Evolutionary conservation across 768 basidiomycete genomes (phyloP).

Genomic region (Hericium rajendrae): DNA sequence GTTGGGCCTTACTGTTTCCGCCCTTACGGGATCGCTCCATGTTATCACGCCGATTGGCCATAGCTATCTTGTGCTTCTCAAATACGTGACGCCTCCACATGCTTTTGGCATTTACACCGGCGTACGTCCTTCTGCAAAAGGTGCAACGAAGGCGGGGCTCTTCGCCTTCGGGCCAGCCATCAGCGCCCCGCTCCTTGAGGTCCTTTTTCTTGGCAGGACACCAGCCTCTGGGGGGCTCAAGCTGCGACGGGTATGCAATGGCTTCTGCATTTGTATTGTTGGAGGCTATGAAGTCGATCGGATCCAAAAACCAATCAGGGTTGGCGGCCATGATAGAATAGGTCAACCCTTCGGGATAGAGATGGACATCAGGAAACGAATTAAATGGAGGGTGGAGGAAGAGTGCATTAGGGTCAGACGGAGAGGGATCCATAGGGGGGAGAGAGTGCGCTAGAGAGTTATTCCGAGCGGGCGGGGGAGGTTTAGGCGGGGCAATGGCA

Average conservation of each 20-base stretch:
- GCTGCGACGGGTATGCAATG: conserved; percentile 64
- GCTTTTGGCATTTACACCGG: conserved; percentile 82
- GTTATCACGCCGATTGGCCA: conserved; percentile 76
- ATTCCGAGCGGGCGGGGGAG: conserved; percentile 6
- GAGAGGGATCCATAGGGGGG: conserved; percentile 43
- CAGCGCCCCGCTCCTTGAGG: conserved; percentile 54
- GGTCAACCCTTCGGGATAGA: conserved; percentile 56
- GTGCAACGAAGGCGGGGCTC: conserved; percentile 76
- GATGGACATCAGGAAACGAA: conserved; percentile 51
- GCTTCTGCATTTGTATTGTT: conserved; percentile 37
- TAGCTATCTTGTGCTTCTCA: conserved; percentile 85
- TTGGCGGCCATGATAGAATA: conserved; percentile 68
- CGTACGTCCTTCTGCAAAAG: conserved; percentile 75
- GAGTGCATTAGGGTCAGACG: conserved; percentile 51
- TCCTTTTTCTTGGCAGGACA: conserved; percentile 81
- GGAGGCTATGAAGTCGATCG: conserved; percentile 49
- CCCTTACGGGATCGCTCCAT: conserved; percentile 45
- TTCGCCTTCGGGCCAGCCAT: conserved; percentile 74
- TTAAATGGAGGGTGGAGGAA: conserved; percentile 73
- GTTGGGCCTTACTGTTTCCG: conserved; percentile 47
- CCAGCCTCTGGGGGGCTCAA: conserved; percentile 82
- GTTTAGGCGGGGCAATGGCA: conserved; percentile 8
- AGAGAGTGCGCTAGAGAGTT: conserved; percentile 14
- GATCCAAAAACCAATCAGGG: conserved; percentile 71
- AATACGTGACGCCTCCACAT: conserved; percentile 88